Base-by-base conservation (phyloP, 164 flowering plant genomes). In the Kalanchoe fedtschenkoi region DNA sequence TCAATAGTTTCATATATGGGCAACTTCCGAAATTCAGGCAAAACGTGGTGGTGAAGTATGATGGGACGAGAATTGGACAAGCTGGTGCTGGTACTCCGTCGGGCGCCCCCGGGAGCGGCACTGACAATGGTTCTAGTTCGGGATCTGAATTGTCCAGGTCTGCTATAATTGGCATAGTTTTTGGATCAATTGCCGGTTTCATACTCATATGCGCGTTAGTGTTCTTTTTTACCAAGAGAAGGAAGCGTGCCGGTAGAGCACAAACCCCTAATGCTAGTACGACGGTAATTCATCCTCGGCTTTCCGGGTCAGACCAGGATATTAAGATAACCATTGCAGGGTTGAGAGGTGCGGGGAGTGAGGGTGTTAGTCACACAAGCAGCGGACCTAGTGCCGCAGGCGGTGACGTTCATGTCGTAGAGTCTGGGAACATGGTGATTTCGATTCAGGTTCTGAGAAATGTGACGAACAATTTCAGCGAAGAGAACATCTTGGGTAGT, bases 401-500 rank as follows among this genome's bases (percentile, higher is more conserved):
- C 21, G 53, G 53, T 58, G 86, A 86, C 19, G 24, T 80, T 51
- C 91, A 85, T 29, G 68, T 78, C 33, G 79, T 86, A 8, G 96
- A 86, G 68, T 66, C 83, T 29, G 84, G 85, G 16, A 84, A 77
- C 68, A 78, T 87, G 95, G 86, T 87, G 21, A 88, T 88, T 29
- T 79, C 92, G 0, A 88, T 93, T 51, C 89, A 88, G 62, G 86
- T 90, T 26, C 70, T 93, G 63, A 79, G 83, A 67, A 74, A 74
- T 34, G 96, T 93, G 63, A 90, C 99, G 0, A 77, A 88, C 71
- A 88, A 93, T 73, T 93, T 93, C 67, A 83, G 87, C 67, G 74
- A 75, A 61, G 78, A 79, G 1, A 93, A 93, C 58, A 67, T 88
- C 51, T 68, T 93, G 42, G 97, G 99, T 1, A 76, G 71, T 53